Percentiles rank a stretch among this genome's conserved stretches.
Evolutionary conservation across 352 stramenopile species (phyloP).

Genomic region (Phytophthora meadii): DNA sequence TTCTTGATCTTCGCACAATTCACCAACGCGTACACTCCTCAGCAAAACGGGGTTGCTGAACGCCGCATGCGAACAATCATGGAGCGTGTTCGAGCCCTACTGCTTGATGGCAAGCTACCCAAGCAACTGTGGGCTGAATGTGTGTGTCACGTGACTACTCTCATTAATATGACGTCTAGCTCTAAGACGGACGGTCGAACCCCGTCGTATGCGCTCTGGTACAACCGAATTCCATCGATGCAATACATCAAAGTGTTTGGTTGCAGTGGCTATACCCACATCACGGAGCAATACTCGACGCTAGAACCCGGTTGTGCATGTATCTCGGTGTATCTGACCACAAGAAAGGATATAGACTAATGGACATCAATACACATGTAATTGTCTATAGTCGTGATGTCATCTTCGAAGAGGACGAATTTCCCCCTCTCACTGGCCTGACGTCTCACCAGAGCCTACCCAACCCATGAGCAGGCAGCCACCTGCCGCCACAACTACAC

Average conservation of each 20-base stretch:
- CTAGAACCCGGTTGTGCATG: background rate
- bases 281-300: too few relatives aligned
- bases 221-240: too few relatives aligned
- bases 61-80: slow-evolving; percentile 23
- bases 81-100: slow-evolving; percentile 7
- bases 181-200: too few relatives aligned
- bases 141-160: too few relatives aligned
- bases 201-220: too few relatives aligned
- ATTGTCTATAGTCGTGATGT: slow-evolving; percentile 24
- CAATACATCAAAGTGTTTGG: too few relatives aligned
- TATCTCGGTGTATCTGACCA: slow-evolving; percentile 6
- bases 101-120: background rate
- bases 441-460: background rate
- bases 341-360: slow-evolving; percentile 7
- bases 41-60: slow-evolving; percentile 24
- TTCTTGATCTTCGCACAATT: slow-evolving; percentile 33
- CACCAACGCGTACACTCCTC: slow-evolving; percentile 16
- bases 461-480: background rate
- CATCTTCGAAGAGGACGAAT: slow-evolving; percentile 2
- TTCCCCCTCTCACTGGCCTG: background rate
- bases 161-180: too few relatives aligned
- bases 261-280: too few relatives aligned
- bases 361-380: slow-evolving; percentile 4
- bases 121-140: too few relatives aligned
- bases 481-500: background rate